A percentile compares a stretch with the other conserved stretches of the same genome.
Evolutionary conservation across 164 flowering plant genomes (phyloP).

Genomic region (Annona squamosa): DNA sequence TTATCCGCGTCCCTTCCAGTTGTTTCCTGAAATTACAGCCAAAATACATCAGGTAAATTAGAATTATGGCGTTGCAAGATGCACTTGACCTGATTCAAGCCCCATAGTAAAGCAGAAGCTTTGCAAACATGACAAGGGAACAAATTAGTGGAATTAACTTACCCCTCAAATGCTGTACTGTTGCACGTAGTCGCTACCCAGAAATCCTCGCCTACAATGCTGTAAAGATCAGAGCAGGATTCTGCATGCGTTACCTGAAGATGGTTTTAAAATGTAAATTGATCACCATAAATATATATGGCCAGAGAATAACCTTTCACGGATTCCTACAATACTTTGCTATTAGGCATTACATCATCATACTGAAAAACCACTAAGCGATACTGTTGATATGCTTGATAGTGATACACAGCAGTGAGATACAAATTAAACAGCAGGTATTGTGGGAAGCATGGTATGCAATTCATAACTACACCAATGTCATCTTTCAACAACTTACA

Average conservation of each 20-base stretch:
- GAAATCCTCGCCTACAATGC: constrained; percentile 74
- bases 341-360: neutral
- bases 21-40: constrained; percentile 51
- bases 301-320: neutral
- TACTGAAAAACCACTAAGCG: neutral
- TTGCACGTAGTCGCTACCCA: constrained; percentile 89
- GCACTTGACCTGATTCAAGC: neutral
- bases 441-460: neutral
- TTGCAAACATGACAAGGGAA: constrained; percentile 5
- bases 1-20: constrained; percentile 91
- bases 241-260: constrained; percentile 63
- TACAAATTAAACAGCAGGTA: neutral
- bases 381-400: neutral
- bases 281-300: neutral
- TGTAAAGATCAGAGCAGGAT: constrained; percentile 71
- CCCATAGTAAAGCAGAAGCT: neutral
- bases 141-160: constrained; percentile 11
- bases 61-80: neutral
- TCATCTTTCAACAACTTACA: constrained; percentile 37
- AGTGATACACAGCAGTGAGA: neutral
- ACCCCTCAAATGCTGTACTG: constrained; percentile 88
- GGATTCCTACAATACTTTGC: neutral
- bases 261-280: neutral
- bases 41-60: constrained; percentile 1
- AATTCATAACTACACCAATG: neutral